Conservation (phyloP, 179 eudicot species). For the Silene noctiflora region DNA sequence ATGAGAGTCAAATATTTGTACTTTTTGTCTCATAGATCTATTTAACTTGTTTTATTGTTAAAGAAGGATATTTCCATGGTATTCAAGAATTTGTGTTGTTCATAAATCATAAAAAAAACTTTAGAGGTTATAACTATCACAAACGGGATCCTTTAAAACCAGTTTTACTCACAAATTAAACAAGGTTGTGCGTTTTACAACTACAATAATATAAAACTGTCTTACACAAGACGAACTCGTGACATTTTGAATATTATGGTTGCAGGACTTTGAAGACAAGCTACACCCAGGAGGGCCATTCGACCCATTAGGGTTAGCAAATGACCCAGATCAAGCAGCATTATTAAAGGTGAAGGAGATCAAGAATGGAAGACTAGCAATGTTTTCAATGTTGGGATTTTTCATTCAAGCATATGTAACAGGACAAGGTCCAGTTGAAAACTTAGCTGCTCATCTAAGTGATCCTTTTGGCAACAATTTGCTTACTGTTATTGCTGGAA, state of each 20-base stretch:
- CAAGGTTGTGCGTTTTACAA: too few relatives aligned
- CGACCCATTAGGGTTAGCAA: slow-evolving; percentile 86
- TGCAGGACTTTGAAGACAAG: slow-evolving; percentile 88
- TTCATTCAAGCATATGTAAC: slow-evolving; percentile 95
- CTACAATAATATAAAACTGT: too few relatives aligned
- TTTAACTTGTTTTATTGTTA: too few relatives aligned
- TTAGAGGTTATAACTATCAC: too few relatives aligned
- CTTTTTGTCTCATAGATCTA: too few relatives aligned
- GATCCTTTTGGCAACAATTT: slow-evolving; percentile 97
- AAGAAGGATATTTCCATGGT: too few relatives aligned
- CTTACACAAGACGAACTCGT: too few relatives aligned
- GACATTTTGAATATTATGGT: background rate
- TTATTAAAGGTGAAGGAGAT: slow-evolving; percentile 94
- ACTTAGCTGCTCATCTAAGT: slow-evolving; percentile 79
- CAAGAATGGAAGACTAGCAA: slow-evolving; percentile 94
- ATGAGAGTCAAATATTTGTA: too few relatives aligned
- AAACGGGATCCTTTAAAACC: too few relatives aligned
- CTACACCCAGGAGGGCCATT: slow-evolving; percentile 99
- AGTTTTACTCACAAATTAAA: too few relatives aligned
- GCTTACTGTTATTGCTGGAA: slow-evolving; percentile 82
- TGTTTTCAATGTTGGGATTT: slow-evolving; percentile 94
- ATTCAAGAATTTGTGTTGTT: too few relatives aligned
- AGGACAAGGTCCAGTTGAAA: slow-evolving; percentile 95
- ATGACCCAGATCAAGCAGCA: slow-evolving; percentile 96
- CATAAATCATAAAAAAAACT: too few relatives aligned